Evolutionary conservation across 306 rosid species (phyloP).

Genomic region (Rosa persica): DNA sequence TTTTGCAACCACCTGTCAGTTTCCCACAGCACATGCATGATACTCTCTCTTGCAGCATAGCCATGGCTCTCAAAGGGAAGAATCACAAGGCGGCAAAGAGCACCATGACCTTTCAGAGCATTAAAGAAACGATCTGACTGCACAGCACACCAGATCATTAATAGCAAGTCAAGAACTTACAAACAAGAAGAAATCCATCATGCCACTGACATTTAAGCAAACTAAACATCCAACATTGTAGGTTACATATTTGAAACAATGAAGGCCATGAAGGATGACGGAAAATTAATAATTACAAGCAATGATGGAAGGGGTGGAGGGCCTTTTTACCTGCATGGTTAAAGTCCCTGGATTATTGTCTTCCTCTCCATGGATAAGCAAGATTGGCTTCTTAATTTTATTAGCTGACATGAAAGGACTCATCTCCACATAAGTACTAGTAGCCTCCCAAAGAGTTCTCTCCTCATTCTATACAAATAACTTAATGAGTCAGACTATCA

Average conservation of each 20-base stretch:
- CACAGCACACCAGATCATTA: slow-evolving; percentile 29
- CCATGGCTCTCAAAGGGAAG: slow-evolving; percentile 97
- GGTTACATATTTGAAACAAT: slow-evolving; percentile 2
- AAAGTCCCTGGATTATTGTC: slow-evolving; percentile 94
- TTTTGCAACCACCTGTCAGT: slow-evolving; percentile 96
- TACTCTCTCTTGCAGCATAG: slow-evolving; percentile 87
- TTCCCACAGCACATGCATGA: slow-evolving; percentile 99
- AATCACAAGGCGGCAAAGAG: slow-evolving; percentile 90
- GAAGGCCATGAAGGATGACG: not conserved
- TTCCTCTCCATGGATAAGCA: slow-evolving; percentile 97
- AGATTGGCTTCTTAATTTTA: slow-evolving; percentile 92
- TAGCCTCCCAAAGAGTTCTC: slow-evolving; percentile 98
- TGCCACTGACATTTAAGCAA: not conserved
- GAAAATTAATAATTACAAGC: not conserved
- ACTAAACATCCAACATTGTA: not conserved
- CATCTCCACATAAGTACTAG: slow-evolving; percentile 86
- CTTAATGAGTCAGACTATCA: slow-evolving; percentile 21
- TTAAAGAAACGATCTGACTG: slow-evolving; percentile 97
- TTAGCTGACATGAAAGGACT: slow-evolving; percentile 98
- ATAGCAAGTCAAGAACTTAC: slow-evolving; percentile 20
- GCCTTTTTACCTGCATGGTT: slow-evolving; percentile 84
- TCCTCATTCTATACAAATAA: slow-evolving; percentile 74
- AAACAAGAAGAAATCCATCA: slow-evolving; percentile 9
- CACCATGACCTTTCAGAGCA: slow-evolving; percentile 98
- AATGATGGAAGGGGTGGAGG: not conserved